Evolutionary conservation across 495 filamentous ascomycete genomes (phyloP), one percentile per base, ranked within the genome.

Genomic region (Lophiotrema nucula): DNA sequence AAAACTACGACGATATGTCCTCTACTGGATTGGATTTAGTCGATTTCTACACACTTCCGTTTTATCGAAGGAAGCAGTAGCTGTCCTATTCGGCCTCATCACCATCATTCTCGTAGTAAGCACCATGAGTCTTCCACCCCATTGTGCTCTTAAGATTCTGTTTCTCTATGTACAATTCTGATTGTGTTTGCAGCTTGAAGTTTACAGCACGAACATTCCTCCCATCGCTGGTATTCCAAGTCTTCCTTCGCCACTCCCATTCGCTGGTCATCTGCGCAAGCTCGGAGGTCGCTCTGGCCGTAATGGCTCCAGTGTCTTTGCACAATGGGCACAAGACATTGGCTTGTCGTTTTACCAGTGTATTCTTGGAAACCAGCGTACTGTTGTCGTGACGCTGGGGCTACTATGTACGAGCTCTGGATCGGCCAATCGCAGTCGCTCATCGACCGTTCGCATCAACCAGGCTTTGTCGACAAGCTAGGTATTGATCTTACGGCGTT

Each of bases 381-480:
- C 41, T 22, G 41, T 44, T n/a, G 41, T 44, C 10, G 41, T 44
- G 8, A 19, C 18, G 13, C 8, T 10, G 10, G 41, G 41, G 41
- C 41, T 10, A n/a, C 19, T n/a, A 44, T 44, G 41, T n/a, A 44
- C 13, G 41, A 44, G 19, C 19, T 44, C 41, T 44, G 41, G 41
- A 19, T 44, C 18, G 19, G 19, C 41, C 41, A 22, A n/a, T 44
- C 41, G 10, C 13, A 44, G 10, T 6, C 41, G 8, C 41, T 44
- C 41, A 44, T 44, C 41, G 41, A 44, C 41, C 41, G 41, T 10
- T 18, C 41, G 6, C 41, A 44, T 22, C 41, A 44, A 18, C 41
- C 41, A n/a, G 41, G 41, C 18, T 44, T 44, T 22, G 13, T 44
- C 18, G 41, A 44, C 18, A 44, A 44, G 41, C 41, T 44, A n/a